Evolutionary conservation across 495 filamentous ascomycete genomes (phyloP).

Genomic region (Achaetomiella virescens): DNA sequence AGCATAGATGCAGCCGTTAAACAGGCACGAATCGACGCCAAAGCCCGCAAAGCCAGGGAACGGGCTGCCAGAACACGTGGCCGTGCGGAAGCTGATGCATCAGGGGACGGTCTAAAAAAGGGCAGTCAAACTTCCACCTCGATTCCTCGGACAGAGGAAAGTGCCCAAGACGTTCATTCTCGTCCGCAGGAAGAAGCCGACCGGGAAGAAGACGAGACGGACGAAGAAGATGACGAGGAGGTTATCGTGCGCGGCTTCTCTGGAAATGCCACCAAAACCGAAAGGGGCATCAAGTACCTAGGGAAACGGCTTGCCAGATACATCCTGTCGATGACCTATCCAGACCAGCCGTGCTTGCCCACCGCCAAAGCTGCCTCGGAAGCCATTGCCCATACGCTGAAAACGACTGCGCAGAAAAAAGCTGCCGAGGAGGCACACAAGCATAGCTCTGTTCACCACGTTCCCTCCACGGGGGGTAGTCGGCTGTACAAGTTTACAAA

Average conservation of each 20-base stretch:
- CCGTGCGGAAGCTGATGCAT: constrained; percentile 50
- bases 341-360: constrained; percentile 79
- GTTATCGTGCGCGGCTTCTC: constrained; percentile 91
- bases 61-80: constrained; percentile 22
- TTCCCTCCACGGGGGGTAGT: constrained; percentile 31
- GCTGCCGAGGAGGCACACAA: constrained; percentile 38
- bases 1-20: constrained; percentile 80
- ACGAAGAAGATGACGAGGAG: constrained; percentile 60
- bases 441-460: constrained; percentile 48
- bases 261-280: constrained; percentile 84
- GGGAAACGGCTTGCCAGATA: constrained; percentile 93
- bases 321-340: constrained; percentile 81
- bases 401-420: constrained; percentile 23
- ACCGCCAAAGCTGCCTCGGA: constrained; percentile 49
- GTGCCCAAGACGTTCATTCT: neutral
- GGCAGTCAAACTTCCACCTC: neutral
- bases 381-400: constrained; percentile 33
- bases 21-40: constrained; percentile 57
- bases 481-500: constrained; percentile 81
- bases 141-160: neutral
- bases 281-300: constrained; percentile 92
- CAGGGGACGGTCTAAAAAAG: neutral
- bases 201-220: constrained; percentile 15
- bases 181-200: constrained; percentile 10
- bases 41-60: constrained; percentile 48